Evolutionary conservation across 805 yeast genomes (phyloP).

Genomic region (Lipomyces kockii): DNA sequence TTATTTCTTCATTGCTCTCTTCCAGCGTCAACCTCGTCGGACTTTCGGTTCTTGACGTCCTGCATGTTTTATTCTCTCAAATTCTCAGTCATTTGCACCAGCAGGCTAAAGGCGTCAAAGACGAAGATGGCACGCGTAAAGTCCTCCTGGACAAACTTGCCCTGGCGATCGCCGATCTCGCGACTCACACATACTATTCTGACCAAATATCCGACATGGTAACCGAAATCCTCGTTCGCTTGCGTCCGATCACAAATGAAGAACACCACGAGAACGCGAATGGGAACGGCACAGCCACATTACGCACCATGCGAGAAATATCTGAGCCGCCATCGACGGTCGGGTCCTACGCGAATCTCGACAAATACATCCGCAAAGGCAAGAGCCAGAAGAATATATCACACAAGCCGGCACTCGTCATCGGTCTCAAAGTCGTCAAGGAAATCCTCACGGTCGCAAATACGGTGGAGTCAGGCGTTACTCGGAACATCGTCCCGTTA

Average conservation of each 20-base stretch:
- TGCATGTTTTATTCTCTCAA: conserved; percentile 30
- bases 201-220: conserved; percentile 86
- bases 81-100: conserved; percentile 48
- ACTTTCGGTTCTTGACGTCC: conserved; percentile 76
- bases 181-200: conserved; percentile 79
- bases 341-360: conserved; percentile 24
- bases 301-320: not conserved
- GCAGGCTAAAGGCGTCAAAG: conserved; percentile 9
- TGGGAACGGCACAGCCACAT: not conserved
- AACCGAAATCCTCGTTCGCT: conserved; percentile 57
- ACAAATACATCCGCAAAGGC: conserved; percentile 13
- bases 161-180: conserved; percentile 67
- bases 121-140: conserved; percentile 8
- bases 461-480: conserved; percentile 27
- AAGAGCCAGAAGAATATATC: conserved; percentile 4
- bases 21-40: conserved; percentile 87
- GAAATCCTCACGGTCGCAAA: conserved; percentile 32
- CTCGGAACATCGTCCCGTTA: conserved; percentile 28
- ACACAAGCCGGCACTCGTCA: conserved; percentile 13
- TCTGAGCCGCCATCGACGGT: conserved; percentile 29
- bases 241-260: conserved; percentile 31
- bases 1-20: conserved; percentile 64
- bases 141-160: conserved; percentile 54
- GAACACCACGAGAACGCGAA: not conserved
- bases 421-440: conserved; percentile 24